Evolutionary conservation across 129 eudicot genomes (phyloP).

Genomic region (Smallanthus sonchifolius): DNA sequence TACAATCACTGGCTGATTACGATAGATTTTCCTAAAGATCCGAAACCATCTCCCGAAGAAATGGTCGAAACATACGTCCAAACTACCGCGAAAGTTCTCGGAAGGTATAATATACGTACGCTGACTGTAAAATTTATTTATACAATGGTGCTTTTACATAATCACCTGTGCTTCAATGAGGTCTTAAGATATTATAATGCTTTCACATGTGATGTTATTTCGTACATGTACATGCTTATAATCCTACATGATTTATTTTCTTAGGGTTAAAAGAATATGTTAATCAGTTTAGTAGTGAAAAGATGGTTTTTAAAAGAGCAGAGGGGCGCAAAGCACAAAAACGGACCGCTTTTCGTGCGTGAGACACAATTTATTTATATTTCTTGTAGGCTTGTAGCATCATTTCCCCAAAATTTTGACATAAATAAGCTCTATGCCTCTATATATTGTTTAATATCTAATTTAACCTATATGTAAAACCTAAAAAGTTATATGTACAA

Average conservation of each 20-base stretch:
- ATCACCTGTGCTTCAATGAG: not conserved
- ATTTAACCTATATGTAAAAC: too few relatives aligned
- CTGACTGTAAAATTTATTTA: not conserved
- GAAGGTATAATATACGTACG: constrained; percentile 44
- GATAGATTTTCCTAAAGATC: constrained; percentile 71
- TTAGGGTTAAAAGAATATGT: not conserved
- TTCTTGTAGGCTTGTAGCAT: too few relatives aligned
- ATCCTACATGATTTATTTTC: not conserved
- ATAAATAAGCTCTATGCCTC: too few relatives aligned
- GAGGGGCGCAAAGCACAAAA: too few relatives aligned
- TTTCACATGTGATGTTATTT: not conserved
- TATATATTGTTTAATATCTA: too few relatives aligned
- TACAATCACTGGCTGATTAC: constrained; percentile 91
- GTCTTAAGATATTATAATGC: not conserved
- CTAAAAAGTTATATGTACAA: too few relatives aligned
- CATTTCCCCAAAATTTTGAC: too few relatives aligned
- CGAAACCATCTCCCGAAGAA: constrained; percentile 48
- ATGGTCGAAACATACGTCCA: constrained; percentile 75
- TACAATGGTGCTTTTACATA: not conserved
- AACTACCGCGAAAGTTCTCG: constrained; percentile 75
- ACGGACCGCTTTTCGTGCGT: too few relatives aligned
- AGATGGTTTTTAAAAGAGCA: too few relatives aligned
- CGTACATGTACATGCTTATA: not conserved
- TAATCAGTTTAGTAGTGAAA: not conserved
- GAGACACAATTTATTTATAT: too few relatives aligned